Base-by-base conservation (phyloP, 1,139 yeast species). In the Lodderomyces metapsilosis region DNA sequence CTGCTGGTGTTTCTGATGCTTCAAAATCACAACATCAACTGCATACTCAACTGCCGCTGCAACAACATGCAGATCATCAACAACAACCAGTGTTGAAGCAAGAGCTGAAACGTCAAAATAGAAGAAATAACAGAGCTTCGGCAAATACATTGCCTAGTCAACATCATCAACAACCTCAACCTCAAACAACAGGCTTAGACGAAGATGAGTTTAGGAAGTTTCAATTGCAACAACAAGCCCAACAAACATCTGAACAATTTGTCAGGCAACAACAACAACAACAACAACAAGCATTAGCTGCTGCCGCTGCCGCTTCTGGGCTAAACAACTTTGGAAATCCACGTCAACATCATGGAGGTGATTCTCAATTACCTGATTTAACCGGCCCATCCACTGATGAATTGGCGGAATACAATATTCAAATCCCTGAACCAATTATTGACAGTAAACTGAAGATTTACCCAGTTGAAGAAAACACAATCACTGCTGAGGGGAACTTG, bases 401-500 rank as follows among this genome's bases (percentile, higher is more conserved):
- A 38, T 64, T 61, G 39, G 59, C 66, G 18, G 77, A 72, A 46
- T 72, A 69, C 54, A 70, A 69, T 48, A 71, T 72, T 48, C 77
- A 71, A 54, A 71, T 72, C 43, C 77, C 78, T 11, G 77, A 71
- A 38, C 78, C 78, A 12, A 69, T 72, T 40, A 59, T 72, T 44
- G 73, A 68, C 51, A 58, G 71, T 32, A 71, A 70, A 49, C 67
- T 64, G 66, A 70, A 70, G 46, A 72, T 72, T 40, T 72, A 69
- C 49, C 77, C 77, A 0, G 77, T 71, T 32, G 57, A 63, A 33
- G 76, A 71, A 49, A 71, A 72, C 52, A 69, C 78, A 42, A 69
- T 70, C 47, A 68, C 75, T 8, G 68, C 76, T 21, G 75, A 71
- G 41, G 80, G 80, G 2, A 74, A 74, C 54, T 64, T 77, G 48